Conservation (phyloP, 2,329 filamentous ascomycete genomes). For the Colletotrichum liriopes region DNA sequence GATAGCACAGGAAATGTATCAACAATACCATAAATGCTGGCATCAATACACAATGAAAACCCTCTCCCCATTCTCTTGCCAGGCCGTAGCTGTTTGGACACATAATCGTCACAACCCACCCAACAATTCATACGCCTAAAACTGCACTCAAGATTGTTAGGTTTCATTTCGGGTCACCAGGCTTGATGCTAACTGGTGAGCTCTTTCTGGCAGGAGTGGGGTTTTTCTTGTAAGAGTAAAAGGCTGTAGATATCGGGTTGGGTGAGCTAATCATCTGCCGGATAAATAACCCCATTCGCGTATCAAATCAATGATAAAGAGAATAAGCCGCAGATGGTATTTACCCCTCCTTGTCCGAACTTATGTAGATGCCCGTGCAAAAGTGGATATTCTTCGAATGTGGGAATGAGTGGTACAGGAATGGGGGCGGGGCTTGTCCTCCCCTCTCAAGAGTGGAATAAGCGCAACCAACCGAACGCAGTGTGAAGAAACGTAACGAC, state of each 20-base stretch:
- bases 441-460: neutral
- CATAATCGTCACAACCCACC: neutral
- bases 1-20: neutral
- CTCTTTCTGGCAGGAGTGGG: neutral
- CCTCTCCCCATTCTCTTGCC: neutral
- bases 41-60: neutral
- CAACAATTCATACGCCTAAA: neutral
- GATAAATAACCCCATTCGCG: neutral
- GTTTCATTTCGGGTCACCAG: neutral
- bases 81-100: neutral
- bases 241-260: neutral
- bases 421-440: conserved; percentile 12
- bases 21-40: neutral
- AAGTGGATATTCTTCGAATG: neutral
- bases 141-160: neutral
- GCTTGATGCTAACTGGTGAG: neutral
- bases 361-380: too few species aligned
- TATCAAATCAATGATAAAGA: neutral
- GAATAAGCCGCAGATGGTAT: neutral
- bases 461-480: neutral
- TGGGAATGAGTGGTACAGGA: neutral
- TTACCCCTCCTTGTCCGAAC: neutral
- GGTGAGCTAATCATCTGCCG: neutral
- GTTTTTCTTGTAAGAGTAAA: neutral
- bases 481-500: neutral